These are phyloP conservation scores for Adansonia digitata DNA, from an alignment of 345 rosid species.

Conservation along the genomic window DNA sequence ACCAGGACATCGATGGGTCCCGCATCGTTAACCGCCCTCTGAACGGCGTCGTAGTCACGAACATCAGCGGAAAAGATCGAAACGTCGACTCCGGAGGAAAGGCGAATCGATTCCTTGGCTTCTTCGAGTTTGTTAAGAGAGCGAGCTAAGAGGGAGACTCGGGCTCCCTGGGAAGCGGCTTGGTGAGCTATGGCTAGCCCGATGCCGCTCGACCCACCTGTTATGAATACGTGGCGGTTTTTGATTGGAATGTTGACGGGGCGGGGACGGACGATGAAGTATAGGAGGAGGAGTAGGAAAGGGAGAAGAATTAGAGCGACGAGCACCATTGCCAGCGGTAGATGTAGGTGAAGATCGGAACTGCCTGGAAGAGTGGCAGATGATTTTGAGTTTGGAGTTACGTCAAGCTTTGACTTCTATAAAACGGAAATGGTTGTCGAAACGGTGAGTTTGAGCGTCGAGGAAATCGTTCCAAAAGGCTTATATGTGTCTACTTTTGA, in stretches of 20 bases:
- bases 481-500: no score
- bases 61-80: conserved; percentile 70
- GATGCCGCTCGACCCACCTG: conserved; percentile 94
- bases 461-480: no score
- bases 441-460: no score
- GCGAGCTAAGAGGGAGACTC: conserved; percentile 70
- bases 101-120: conserved; percentile 53
- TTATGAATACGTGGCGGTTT: conserved; percentile 78
- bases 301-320: conserved; percentile 33
- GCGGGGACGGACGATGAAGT: conserved; percentile 58
- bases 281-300: conserved; percentile 39
- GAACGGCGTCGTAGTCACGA: conserved; percentile 57
- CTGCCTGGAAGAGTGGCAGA: background rate
- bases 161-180: conserved; percentile 68
- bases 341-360: background rate
- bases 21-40: conserved; percentile 43
- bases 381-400: background rate
- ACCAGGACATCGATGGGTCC: conserved; percentile 71
- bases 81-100: conserved; percentile 65
- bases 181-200: conserved; percentile 76
- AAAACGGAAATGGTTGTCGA: no score
- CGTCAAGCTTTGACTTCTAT: no score
- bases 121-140: conserved; percentile 57
- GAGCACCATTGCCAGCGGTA: conserved; percentile 8
- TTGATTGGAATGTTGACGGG: conserved; percentile 58